phyloP scores from a whole-genome alignment of 2,329 filamentous ascomycete genomes.

The Botrytis squamosa region DNA sequence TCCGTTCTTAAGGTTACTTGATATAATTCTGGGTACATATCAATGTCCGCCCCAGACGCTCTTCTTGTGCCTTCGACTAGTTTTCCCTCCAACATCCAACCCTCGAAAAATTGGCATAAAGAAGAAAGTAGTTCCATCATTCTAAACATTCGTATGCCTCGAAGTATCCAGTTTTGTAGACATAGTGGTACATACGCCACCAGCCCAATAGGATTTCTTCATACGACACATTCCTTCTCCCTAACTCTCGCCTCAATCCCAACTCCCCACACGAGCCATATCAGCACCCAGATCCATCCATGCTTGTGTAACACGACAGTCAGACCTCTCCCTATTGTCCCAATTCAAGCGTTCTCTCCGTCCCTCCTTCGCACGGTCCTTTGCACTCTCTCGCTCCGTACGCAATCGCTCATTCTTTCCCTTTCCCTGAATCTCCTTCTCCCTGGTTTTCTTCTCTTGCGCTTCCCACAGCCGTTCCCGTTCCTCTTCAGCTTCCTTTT shows the following conservation, averaged over 20 bases:
- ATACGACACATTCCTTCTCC: neutral
- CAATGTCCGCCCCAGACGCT: neutral
- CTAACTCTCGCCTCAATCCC: neutral
- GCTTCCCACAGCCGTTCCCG: neutral
- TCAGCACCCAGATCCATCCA: constrained; percentile 8
- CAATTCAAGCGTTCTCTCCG: neutral
- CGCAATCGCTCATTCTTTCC: neutral
- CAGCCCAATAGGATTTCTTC: neutral
- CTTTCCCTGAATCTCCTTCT: neutral
- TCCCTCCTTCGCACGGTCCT: neutral
- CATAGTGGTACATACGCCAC: neutral
- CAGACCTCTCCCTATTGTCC: neutral
- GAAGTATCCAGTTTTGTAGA: neutral
- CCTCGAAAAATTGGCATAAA: neutral
- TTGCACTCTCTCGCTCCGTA: neutral
- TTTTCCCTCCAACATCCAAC: neutral
- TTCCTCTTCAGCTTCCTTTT: neutral
- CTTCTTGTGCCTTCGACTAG: neutral
- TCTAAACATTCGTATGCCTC: neutral
- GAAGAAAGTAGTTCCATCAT: neutral
- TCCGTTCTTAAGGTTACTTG: neutral
- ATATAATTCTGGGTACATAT: neutral
- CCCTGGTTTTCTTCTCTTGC: neutral
- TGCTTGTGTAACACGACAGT: neutral
- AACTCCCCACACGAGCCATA: neutral